Base-by-base conservation (phyloP, 1,139 yeast genomes). In the Hansenula sp. region DNA sequence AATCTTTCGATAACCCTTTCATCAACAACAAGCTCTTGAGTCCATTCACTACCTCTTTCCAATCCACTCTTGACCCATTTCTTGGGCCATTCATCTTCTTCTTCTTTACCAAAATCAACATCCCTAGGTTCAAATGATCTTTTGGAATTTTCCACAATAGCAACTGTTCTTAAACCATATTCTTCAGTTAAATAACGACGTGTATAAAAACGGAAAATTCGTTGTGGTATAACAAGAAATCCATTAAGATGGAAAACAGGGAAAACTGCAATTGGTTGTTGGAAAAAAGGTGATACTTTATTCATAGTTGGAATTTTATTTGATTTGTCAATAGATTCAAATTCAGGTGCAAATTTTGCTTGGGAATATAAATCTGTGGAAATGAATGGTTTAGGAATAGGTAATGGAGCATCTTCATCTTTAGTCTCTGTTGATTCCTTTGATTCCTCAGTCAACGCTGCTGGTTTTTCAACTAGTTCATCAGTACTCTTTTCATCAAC, bases 51-150 rank as follows among this genome's bases (percentile, higher is more conserved):
- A 32, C 75, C 67, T 53, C 78, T 82, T 42, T 77, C 83, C 37
- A 65, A 59, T 16, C 95, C 96, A 47, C 70, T 73, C 47, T 77
- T 73, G 33, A 86, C 84, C 96, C 97, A 94, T 46, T 75, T 73
- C 46, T 68, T 67, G 19, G 97, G 97, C 99, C 99, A 94, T 51
- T 88, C 95, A 16, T 64, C 59, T 59, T 92, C 97, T 60, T 94
- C 98, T 32, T 69, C 79, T 29, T 64, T 62, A 10, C 81, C 84
- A 52, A 74, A 62, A 30, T 69, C 66, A 32, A 75, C 62, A 53
- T 87, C 94, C 6, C 54, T 57, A 38, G 59, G 57, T 39, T 69
- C 72, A 54, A 80, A 86, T 4, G 79, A 75, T 36, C 95, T 68
- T 29, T 74, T 64, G 20, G 69, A 57, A 39, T 76, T 76, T 44